These are phyloP conservation scores for Hydrangea macrophylla DNA, from an alignment of 148 eudicot species.

Conservation along the genomic window DNA sequence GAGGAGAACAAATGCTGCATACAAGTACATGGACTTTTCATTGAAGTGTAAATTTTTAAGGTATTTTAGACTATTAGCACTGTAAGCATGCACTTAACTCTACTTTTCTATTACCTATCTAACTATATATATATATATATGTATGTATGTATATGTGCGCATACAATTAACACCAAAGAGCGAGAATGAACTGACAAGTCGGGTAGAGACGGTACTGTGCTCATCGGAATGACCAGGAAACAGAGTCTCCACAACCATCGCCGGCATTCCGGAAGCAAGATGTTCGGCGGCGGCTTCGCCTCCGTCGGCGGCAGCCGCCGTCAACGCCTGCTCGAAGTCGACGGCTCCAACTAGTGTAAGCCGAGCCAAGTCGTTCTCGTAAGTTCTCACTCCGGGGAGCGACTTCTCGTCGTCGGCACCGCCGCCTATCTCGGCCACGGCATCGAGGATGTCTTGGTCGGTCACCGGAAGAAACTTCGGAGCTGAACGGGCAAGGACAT, in stretches of 20 bases:
- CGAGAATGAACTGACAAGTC: constrained; percentile 52
- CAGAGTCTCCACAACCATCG: constrained; percentile 81
- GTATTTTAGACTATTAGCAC: too few relatives aligned
- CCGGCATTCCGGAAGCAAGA: constrained; percentile 33
- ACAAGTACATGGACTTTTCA: too few relatives aligned
- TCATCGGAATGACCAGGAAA: constrained; percentile 63
- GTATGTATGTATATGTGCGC: too few relatives aligned
- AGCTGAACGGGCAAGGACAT: constrained; percentile 21
- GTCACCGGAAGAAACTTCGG: constrained; percentile 21
- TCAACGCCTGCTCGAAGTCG: constrained; percentile 58
- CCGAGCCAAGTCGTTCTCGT: constrained; percentile 72
- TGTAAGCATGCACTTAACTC: too few relatives aligned
- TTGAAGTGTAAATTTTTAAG: too few relatives aligned
- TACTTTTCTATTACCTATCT: too few relatives aligned
- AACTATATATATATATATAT: too few relatives aligned
- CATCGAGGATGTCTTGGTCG: constrained; percentile 48
- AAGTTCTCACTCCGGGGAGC: constrained; percentile 69
- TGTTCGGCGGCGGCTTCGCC: constrained; percentile 76
- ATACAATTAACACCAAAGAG: too few relatives aligned
- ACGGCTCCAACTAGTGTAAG: constrained; percentile 65
- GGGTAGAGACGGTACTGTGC: constrained; percentile 63
- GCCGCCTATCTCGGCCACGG: constrained; percentile 42
- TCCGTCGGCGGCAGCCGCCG: constrained; percentile 93
- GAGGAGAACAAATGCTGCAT: too few relatives aligned
- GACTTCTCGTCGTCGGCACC: background rate